Evolutionary conservation across 257 asterid genomes (phyloP).

Genomic region (Solanum chiquidenum): DNA sequence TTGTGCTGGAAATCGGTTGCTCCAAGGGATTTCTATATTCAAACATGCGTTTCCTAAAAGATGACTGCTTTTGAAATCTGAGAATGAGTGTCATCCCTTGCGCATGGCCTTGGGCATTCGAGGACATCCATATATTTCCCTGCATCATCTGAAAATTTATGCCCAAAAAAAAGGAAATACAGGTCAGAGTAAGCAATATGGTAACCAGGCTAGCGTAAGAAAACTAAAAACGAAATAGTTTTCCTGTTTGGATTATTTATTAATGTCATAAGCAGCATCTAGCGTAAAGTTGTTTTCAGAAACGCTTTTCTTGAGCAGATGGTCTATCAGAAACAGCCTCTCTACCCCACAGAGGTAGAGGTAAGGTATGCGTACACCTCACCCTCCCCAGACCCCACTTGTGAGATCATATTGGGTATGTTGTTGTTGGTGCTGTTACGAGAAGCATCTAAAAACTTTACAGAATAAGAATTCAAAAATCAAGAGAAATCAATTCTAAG

Average conservation of each 20-base stretch:
- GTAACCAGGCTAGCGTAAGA: neutral
- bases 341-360: neutral
- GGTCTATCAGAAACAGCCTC: neutral
- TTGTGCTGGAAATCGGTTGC: slow-evolving; percentile 1
- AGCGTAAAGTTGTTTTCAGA: neutral
- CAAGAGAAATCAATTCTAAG: neutral
- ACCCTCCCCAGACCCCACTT: neutral
- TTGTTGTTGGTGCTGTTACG: neutral
- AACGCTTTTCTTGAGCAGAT: neutral
- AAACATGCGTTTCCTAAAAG: slow-evolving; percentile 20
- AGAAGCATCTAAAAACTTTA: neutral
- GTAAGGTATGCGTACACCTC: neutral
- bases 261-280: neutral
- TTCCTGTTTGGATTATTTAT: neutral
- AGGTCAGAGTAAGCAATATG: neutral
- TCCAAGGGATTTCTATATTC: slow-evolving; percentile 15
- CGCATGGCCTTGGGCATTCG: slow-evolving; percentile 20
- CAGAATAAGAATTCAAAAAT: neutral
- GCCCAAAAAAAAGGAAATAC: neutral
- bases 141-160: slow-evolving; percentile 31
- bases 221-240: neutral
- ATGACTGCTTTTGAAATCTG: slow-evolving; percentile 27
- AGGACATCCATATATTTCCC: slow-evolving; percentile 38
- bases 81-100: slow-evolving; percentile 29
- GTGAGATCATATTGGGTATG: neutral